Base-by-base conservation (phyloP, 2,329 filamentous ascomycete genomes). In the Trichoderma afroharzianum region DNA sequence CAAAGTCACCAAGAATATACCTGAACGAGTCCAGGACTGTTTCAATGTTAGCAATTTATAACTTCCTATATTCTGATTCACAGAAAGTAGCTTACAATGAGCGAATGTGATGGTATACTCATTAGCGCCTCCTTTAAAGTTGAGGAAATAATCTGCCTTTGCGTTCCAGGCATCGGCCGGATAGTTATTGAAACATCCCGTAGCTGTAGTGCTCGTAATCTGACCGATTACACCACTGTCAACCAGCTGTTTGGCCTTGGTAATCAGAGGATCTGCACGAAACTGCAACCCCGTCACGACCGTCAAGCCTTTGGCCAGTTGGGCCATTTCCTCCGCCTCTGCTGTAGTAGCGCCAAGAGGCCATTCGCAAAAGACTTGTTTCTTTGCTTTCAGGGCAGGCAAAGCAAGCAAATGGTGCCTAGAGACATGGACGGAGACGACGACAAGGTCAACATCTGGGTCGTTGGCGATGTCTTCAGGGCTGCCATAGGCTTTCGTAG, bases 331-430 rank as follows among this genome's bases (percentile, higher is more conserved):
- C 24, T 77, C 73, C 0, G 82, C 83, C 2, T 81, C 76, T 4
- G 74, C 71, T 1, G 79, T 74, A 63, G 82, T 82, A n/a, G 81
- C 75, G 0, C 83, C 84, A 0, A 88, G 79, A 3, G 86, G 87
- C 84, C 86, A 89, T 77, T 89, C 87, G 15, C 87, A 81, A 72
- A 81, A 88, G 0, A 86, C 81, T 0, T 80, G 76, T 75, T 88
- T 88, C 6, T 84, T 86, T 0, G 83, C 82, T 12, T 77, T 76
- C 1, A 89, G 71, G 3, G 82, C 83, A 33, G 64, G 72, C 53
- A 50, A 53, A n/a, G 58, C 21, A 8, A 28, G 26, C 14, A 15
- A 11, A 12, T 81, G 81, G 74, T 89, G 87, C 7, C 80, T 81
- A 68, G 86, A 85, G 1, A 87, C 86, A 15, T 84, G 79, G 0